phyloP scores from a whole-genome alignment of 2,329 filamentous ascomycete genomes.

The Nigrograna mackinnonii region DNA sequence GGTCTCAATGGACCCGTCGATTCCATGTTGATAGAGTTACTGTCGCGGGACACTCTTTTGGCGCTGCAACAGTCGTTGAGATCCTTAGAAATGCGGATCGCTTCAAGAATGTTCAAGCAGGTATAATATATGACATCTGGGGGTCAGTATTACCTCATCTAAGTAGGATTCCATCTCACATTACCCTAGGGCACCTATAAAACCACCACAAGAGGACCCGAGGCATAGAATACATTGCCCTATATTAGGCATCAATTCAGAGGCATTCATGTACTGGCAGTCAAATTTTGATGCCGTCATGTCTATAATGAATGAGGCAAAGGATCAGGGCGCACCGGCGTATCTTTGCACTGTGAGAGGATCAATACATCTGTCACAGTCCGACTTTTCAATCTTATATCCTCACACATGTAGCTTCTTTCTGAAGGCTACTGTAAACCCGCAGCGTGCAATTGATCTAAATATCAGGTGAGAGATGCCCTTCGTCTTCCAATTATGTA shows the following conservation, averaged over 20 bases:
- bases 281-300: constrained; percentile 64
- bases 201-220: constrained; percentile 46
- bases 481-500: neutral
- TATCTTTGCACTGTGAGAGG: constrained; percentile 56
- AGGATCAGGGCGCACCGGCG: constrained; percentile 48
- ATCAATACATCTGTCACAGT: constrained; percentile 68
- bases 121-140: constrained; percentile 70
- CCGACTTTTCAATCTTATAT: constrained; percentile 69
- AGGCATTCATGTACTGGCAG: constrained; percentile 73
- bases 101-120: constrained; percentile 63
- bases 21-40: constrained; percentile 63
- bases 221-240: constrained; percentile 56
- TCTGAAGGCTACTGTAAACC: constrained; percentile 67
- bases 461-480: constrained; percentile 54
- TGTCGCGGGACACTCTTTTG: constrained; percentile 68
- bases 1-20: constrained; percentile 59
- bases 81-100: constrained; percentile 58
- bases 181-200: constrained; percentile 48
- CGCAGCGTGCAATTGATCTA: constrained; percentile 63
- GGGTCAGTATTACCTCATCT: constrained; percentile 31
- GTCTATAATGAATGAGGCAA: constrained; percentile 60
- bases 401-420: constrained; percentile 61
- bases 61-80: constrained; percentile 66
- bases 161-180: constrained; percentile 4
- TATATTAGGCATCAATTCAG: constrained; percentile 66